Evolutionary conservation across 306 rosid genomes (phyloP), one percentile per base, ranked within the genome.

Genomic region (Quercus ilex): DNA sequence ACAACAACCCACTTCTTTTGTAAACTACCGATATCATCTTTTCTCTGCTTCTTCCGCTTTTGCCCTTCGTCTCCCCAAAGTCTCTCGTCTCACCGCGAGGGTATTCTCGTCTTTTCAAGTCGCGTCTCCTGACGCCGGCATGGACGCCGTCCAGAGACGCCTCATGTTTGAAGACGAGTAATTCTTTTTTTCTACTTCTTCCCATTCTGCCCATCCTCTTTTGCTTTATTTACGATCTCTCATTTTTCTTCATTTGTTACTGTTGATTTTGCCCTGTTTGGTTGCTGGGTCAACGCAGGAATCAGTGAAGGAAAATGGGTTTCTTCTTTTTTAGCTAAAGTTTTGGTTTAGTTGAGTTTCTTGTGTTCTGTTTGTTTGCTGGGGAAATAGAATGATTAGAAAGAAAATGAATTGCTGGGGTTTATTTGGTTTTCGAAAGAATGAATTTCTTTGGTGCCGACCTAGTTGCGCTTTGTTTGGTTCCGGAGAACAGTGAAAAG

Each of bases 61-160:
- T 79, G 75, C 35, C 77, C 10, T 56, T 18, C 77, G 52, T 28
- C 79, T 52, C 0, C 25, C 19, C 60, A 17, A 74, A 74, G 69
- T 75, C 57, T 18, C 67, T 4, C 31, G 72, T 28, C 60, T 80
- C 52, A n/a, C 31, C 25, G 14, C 80, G 18, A 82, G 79, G 74
- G 74, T 83, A 1, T 86, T 88, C 63, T 60, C 55, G 3, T 82
- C 93, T 6, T n/a, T 75, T 25, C 56, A 6, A 7, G 51, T 84
- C 82, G 75, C 75, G 78, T n/a, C 83, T 57, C 77, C 90, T 13
- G 98, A 93, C 43, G 86, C 96, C 18, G 94, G 85, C 81, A 95
- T 95, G 99, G 98, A 95, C 88, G 97, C 94, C 56, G 97, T 93
- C 84, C 99, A 95, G 87, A 90, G 94, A 76, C 99, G 99, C 83